These are phyloP conservation scores for Morella rubra DNA, from an alignment of 306 rosid species.

Conservation along the genomic window DNA sequence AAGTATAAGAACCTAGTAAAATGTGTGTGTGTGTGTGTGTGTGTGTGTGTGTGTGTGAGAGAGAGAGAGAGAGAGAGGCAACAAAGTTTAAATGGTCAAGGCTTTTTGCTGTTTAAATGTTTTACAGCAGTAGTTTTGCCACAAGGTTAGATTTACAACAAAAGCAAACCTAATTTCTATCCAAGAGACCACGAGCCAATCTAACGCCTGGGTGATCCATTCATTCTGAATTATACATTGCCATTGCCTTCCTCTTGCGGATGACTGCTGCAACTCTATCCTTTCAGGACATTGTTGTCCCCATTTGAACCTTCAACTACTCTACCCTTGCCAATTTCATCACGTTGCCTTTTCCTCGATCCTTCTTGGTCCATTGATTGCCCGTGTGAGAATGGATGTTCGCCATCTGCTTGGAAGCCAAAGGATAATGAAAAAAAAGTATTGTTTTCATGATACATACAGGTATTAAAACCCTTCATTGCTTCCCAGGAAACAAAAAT, in stretches of 20 bases:
- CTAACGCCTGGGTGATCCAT: conserved; percentile 7
- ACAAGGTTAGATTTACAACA: conserved; percentile 21
- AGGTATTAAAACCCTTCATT: conserved; percentile 15
- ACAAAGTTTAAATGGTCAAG: conserved; percentile 25
- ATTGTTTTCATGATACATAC: conserved; percentile 22
- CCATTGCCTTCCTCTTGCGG: neutral
- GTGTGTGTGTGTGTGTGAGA: too few relatives aligned
- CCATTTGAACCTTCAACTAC: conserved; percentile 28
- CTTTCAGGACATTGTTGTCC: conserved; percentile 28
- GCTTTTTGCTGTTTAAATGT: conserved; percentile 17
- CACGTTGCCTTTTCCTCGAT: conserved; percentile 37
- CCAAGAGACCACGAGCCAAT: conserved; percentile 5
- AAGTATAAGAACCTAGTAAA: neutral
- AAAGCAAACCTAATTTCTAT: conserved; percentile 27
- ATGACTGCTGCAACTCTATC: conserved; percentile 19
- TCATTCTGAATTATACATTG: too few relatives aligned
- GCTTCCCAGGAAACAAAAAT: conserved; percentile 16
- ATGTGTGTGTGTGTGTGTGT: too few relatives aligned
- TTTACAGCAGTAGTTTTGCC: conserved; percentile 19
- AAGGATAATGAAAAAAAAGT: conserved; percentile 30
- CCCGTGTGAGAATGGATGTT: conserved; percentile 45
- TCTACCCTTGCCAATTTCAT: conserved; percentile 39
- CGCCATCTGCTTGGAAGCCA: conserved; percentile 68
- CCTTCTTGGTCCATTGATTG: conserved; percentile 48
- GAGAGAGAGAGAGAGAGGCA: conserved; percentile 10